phyloP scores from a whole-genome alignment of 371 early-diverging fungal species.

The Mycotypha africana region DNA sequence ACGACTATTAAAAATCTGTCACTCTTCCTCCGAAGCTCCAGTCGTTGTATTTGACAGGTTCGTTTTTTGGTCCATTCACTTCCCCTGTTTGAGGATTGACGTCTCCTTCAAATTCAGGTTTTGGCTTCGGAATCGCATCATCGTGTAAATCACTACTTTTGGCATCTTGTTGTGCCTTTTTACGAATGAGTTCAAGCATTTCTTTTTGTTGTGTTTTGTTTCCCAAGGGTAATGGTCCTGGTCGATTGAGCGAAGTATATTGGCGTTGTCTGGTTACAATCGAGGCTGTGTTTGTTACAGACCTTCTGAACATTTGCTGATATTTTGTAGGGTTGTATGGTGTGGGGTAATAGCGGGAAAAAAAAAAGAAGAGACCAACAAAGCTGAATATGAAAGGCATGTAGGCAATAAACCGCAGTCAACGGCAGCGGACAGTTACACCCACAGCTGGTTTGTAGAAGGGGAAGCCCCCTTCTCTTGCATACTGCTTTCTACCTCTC shows the following conservation, averaged over 20 bases:
- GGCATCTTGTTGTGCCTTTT: slow-evolving; percentile 32
- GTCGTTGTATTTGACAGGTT: slow-evolving; percentile 84
- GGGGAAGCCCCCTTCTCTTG: no score
- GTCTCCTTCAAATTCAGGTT: slow-evolving; percentile 66
- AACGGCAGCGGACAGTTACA: no score
- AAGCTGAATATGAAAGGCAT: no score
- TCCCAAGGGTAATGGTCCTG: slow-evolving; percentile 74
- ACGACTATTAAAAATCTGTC: slow-evolving; percentile 66
- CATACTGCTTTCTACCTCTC: no score
- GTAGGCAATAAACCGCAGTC: no score
- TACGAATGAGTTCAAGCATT: slow-evolving; percentile 64
- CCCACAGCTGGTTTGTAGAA: no score
- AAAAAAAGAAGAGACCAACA: no score
- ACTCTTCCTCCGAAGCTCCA: slow-evolving; percentile 88
- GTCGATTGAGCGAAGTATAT: slow-evolving; percentile 39
- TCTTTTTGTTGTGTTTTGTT: slow-evolving; percentile 66
- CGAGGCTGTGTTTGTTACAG: no score
- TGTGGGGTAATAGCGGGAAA: no score
- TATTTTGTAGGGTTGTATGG: no score
- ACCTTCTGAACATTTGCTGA: no score
- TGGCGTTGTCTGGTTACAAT: slow-evolving; percentile 10
- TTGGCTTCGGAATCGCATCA: slow-evolving; percentile 48
- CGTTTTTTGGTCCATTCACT: slow-evolving; percentile 70
- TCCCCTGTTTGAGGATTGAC: slow-evolving; percentile 81
- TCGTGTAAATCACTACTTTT: slow-evolving; percentile 47